Evolutionary conservation across 2,329 filamentous ascomycete species (phyloP).

Genomic region (Sphaerulina vaccinii): DNA sequence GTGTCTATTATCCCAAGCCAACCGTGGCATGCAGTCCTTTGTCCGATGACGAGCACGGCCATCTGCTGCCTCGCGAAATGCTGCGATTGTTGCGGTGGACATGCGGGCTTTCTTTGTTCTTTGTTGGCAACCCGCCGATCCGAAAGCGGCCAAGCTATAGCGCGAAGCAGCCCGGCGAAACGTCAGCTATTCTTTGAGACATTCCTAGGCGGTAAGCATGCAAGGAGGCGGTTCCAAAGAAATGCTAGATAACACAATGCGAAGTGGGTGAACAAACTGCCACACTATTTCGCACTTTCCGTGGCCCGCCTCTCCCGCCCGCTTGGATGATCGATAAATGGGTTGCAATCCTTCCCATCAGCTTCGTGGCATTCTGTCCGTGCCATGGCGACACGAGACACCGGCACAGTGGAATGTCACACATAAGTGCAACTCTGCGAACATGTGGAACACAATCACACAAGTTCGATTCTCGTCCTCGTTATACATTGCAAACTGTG

Average conservation of each 20-base stretch:
- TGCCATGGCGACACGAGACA: slow-evolving; percentile 31
- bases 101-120: slow-evolving; percentile 37
- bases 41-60: slow-evolving; percentile 36
- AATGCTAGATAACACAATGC: slow-evolving; percentile 33
- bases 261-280: slow-evolving; percentile 27
- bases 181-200: slow-evolving; percentile 34
- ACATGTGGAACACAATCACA: slow-evolving; percentile 28
- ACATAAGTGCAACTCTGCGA: slow-evolving; percentile 30
- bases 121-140: slow-evolving; percentile 35
- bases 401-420: slow-evolving; percentile 29
- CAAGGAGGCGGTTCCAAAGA: slow-evolving; percentile 25
- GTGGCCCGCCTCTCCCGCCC: slow-evolving; percentile 10
- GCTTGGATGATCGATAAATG: slow-evolving; percentile 5
- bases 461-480: slow-evolving; percentile 23
- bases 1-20: slow-evolving; percentile 36
- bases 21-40: slow-evolving; percentile 36
- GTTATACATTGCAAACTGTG: slow-evolving; percentile 18
- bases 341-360: slow-evolving; percentile 23
- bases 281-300: slow-evolving; percentile 18
- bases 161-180: slow-evolving; percentile 27
- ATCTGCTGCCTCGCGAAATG: slow-evolving; percentile 26
- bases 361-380: too few relatives aligned
- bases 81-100: slow-evolving; percentile 35
- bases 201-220: slow-evolving; percentile 35
- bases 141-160: slow-evolving; percentile 35